A percentile compares a stretch with the other conserved stretches of the same genome.
Evolutionary conservation across 441 rosid species (phyloP).

Genomic region (Biscutella laevigata): DNA sequence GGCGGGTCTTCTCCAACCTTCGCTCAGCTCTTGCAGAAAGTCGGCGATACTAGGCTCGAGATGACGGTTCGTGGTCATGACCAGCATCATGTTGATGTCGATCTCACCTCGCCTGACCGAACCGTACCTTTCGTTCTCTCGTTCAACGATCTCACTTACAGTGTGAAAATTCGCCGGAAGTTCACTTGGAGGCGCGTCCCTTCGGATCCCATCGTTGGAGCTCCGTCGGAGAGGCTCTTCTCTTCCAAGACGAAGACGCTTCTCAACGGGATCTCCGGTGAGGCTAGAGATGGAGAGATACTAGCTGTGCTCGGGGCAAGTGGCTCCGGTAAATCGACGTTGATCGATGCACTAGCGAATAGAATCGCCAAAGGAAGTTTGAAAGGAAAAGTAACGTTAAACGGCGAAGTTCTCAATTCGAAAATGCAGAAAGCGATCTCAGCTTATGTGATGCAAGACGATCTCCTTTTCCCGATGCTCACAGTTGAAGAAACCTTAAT

Average conservation of each 20-base stretch:
- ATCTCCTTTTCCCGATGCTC: slow-evolving; percentile 50
- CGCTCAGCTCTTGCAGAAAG: slow-evolving; percentile 60
- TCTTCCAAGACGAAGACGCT: slow-evolving; percentile 56
- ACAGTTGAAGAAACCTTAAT: slow-evolving; percentile 48
- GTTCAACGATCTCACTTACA: slow-evolving; percentile 64
- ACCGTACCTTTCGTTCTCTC: slow-evolving; percentile 64
- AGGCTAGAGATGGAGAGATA: slow-evolving; percentile 79
- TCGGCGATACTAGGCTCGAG: slow-evolving; percentile 65
- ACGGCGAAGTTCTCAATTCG: slow-evolving; percentile 43
- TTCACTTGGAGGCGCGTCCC: slow-evolving; percentile 22
- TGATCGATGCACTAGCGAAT: slow-evolving; percentile 70
- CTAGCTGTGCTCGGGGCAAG: slow-evolving; percentile 84
- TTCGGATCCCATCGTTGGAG: slow-evolving; percentile 25
- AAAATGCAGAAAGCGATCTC: slow-evolving; percentile 43
- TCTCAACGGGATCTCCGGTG: slow-evolving; percentile 65
- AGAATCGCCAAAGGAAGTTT: slow-evolving; percentile 30
- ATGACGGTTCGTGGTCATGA: slow-evolving; percentile 31
- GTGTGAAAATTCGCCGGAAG: slow-evolving; percentile 49
- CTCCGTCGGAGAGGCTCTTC: slow-evolving; percentile 10
- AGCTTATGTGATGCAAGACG: slow-evolving; percentile 59
- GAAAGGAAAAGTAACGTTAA: slow-evolving; percentile 41
- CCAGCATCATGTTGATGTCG: slow-evolving; percentile 32
- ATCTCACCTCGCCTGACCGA: slow-evolving; percentile 33
- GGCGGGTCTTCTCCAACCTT: slow-evolving; percentile 37
- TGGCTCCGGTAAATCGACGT: slow-evolving; percentile 81